Evolutionary conservation across 306 rosid genomes (phyloP).

Genomic region (Quercus robur): DNA sequence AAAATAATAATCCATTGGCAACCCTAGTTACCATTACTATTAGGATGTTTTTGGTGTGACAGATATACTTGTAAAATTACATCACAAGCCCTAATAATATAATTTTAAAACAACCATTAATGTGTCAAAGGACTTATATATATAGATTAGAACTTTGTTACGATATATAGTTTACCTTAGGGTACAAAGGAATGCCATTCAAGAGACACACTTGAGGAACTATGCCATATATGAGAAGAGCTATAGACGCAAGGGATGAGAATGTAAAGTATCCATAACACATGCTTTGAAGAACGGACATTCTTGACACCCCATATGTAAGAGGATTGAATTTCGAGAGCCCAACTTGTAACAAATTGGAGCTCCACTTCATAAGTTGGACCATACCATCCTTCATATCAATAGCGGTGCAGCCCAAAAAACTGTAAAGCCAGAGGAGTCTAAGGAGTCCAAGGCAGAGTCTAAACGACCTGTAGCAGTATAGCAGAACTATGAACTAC

Average conservation of each 20-base stretch:
- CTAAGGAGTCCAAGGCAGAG: too few relatives aligned
- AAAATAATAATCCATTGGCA: too few relatives aligned
- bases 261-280: neutral
- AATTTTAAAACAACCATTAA: too few relatives aligned
- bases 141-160: too few relatives aligned
- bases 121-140: neutral
- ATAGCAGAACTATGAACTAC: too few relatives aligned
- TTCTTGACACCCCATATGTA: slow-evolving; percentile 30
- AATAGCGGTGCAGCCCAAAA: slow-evolving; percentile 38
- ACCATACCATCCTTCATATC: slow-evolving; percentile 40
- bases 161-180: slow-evolving; percentile 18
- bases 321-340: slow-evolving; percentile 30
- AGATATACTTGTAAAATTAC: neutral
- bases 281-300: slow-evolving; percentile 11
- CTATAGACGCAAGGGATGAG: slow-evolving; percentile 19
- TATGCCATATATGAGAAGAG: slow-evolving; percentile 30
- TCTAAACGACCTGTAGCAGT: too few relatives aligned
- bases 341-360: neutral
- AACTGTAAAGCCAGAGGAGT: neutral
- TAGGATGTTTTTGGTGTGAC: too few relatives aligned
- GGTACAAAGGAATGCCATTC: slow-evolving; percentile 35
- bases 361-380: neutral
- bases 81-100: neutral
- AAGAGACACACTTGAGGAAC: slow-evolving; percentile 42
- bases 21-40: too few relatives aligned